phyloP scores from a whole-genome alignment of 176 grass and related monocot species.

The Cymbopogon citratus region DNA sequence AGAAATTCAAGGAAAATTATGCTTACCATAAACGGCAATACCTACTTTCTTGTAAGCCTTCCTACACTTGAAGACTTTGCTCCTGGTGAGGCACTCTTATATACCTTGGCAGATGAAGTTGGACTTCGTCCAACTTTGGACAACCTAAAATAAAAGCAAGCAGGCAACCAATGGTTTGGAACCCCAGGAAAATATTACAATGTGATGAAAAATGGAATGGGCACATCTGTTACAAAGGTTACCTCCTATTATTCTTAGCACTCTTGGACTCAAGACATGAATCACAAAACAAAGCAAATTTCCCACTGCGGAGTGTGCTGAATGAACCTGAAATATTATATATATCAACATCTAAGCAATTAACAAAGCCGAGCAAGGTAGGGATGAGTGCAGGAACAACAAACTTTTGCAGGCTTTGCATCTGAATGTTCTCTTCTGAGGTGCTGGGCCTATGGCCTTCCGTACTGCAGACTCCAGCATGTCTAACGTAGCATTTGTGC shows the following conservation, averaged over 20 bases:
- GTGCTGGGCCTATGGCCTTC: too few relatives aligned
- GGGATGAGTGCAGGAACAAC: too few relatives aligned
- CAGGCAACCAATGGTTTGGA: neutral
- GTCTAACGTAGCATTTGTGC: too few relatives aligned
- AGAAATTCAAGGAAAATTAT: neutral
- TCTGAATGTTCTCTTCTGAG: too few relatives aligned
- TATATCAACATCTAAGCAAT: too few relatives aligned
- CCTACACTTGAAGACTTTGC: conserved; percentile 34
- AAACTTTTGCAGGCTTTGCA: too few relatives aligned
- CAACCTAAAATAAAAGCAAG: conserved; percentile 37
- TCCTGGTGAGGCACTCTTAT: conserved; percentile 40
- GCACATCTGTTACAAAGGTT: conserved; percentile 16
- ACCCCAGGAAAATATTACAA: neutral
- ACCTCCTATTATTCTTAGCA: conserved; percentile 8
- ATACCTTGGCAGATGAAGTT: conserved; percentile 30
- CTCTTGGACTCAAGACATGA: too few relatives aligned
- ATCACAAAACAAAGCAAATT: too few relatives aligned
- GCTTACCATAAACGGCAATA: neutral
- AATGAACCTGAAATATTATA: too few relatives aligned
- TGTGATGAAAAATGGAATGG: neutral
- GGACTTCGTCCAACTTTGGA: conserved; percentile 8
- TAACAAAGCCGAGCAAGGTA: too few relatives aligned
- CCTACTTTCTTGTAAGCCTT: conserved; percentile 71
- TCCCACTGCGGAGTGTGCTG: too few relatives aligned
- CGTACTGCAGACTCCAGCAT: too few relatives aligned